Evolutionary conservation across 2,329 filamentous ascomycete species (phyloP), one percentile per base, ranked within the genome.

Genomic region (Mariannaea sp.): DNA sequence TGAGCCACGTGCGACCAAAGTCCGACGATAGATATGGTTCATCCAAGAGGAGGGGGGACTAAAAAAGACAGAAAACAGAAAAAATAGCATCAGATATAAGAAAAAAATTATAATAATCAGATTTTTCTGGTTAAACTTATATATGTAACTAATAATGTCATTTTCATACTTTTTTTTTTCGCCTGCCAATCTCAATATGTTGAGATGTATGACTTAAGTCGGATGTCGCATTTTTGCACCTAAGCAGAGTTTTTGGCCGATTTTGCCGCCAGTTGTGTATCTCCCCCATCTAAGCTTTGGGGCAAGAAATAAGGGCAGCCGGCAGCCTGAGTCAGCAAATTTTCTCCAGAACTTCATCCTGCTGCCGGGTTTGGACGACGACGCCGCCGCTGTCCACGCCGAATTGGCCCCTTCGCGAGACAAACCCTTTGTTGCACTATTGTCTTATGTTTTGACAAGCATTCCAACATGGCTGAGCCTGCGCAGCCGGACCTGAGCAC

Each of bases 241-340:
- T 36, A 30, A 45, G 45, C 43, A 60, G 49, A 49, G 56, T 62
- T 65, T 67, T 65, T 55, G 42, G 19, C 26, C 49, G 39, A 33
- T 41, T 44, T 49, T 41, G 48, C 56, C 71, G 68, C 59, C 56
- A 53, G 43, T 73, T 75, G 72, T 75, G 72, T 74, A 75, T 75
- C 72, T 63, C 59, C 53, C 52, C 58, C 62, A 63, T 61, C 67
- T 65, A 64, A 68, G 62, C 66, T 68, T 66, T 67, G 71, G 71
- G 71, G 71, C 71, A 72, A 63, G 68, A 70, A 71, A 71, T 72
- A 71, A 74, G 70, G 71, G 71, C 71, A 73, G 58, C 61, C 57
- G 65, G 47, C 49, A 49, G 53, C 62, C 71, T 73, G 65, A 72
- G 64, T 73, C 71, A 73, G 72, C 74, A 75, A 73, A 73, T 70